Evolutionary conservation across 2,329 filamentous ascomycete genomes (phyloP), one percentile per base, ranked within the genome.

Genomic region (Helotiales sp.): DNA sequence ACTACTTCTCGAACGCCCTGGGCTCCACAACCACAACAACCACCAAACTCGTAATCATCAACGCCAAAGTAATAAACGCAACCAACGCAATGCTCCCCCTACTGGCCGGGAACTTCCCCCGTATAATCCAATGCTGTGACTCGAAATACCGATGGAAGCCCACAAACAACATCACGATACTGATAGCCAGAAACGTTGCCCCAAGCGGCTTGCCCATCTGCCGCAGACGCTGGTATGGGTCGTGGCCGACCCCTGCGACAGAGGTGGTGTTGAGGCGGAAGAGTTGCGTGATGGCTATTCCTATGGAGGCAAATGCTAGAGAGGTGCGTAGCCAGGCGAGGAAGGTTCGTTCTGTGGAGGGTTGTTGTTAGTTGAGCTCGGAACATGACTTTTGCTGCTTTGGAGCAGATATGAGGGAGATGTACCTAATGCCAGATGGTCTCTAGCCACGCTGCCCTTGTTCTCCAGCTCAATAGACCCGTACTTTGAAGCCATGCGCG

Each of bases 321-420:
- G 91, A 93, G 2, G 92, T 96, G 61, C 92, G 87, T 50, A 96
- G 85, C 92, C 92, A 96, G 63, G 92, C 92, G 34, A 96, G 86
- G 78, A 95, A 96, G 0, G 92, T 96, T 22, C 92, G 86, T 79
- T 96, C 92, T 93, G 72, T 58, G 55, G 10, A 20, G n/a, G 45
- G 15, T 20, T 5, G n/a, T 26, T 28, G 58, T 66, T 43, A 65
- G 61, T 45, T 40, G 26, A 67, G 63, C 50, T 50, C 37, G 20
- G 32, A 61, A 52, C 2, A 40, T 32, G 8, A 22, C 30, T 22
- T 30, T 15, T 22, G 26, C 13, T 26, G 22, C 30, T 32, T 24
- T 3, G 11, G 17, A 11, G 22, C 10, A 47, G 22, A 20, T 17
- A 15, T 22, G 13, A 58, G 24, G 60, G 52, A 26, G 20, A 52